phyloP scores from a whole-genome alignment of 345 rosid species.

The Pseudoturritis turrita region DNA sequence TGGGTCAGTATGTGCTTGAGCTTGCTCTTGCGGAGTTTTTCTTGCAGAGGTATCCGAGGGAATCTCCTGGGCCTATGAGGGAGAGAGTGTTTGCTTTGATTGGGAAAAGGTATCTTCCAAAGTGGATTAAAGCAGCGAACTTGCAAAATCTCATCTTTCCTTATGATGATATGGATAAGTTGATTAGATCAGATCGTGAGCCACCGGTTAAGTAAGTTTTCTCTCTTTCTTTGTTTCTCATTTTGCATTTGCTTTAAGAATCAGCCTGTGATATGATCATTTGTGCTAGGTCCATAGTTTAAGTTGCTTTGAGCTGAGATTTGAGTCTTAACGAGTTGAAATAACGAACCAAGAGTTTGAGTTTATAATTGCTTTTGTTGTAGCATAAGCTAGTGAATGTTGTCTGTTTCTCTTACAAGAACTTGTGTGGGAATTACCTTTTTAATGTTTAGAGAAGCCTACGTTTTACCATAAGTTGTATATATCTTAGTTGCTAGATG shows the following conservation, averaged over 20 bases:
- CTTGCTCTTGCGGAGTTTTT: conserved; percentile 72
- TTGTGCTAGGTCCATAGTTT: background rate
- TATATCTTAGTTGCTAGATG: background rate
- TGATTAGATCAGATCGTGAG: conserved; percentile 70
- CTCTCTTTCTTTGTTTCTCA: background rate
- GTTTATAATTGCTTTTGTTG: background rate
- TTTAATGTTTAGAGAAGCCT: background rate
- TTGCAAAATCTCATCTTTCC: conserved; percentile 91
- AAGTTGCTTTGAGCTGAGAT: background rate
- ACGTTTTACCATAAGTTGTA: background rate
- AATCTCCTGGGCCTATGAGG: conserved; percentile 84
- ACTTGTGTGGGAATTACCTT: background rate
- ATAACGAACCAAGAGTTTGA: background rate
- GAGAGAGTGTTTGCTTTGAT: conserved; percentile 89
- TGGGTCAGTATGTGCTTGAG: conserved; percentile 95
- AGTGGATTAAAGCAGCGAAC: conserved; percentile 84
- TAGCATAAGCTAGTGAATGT: background rate
- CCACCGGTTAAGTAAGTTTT: conserved; percentile 82
- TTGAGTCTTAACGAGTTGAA: background rate
- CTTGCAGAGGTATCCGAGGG: conserved; percentile 92
- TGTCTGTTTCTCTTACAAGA: background rate
- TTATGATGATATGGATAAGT: conserved; percentile 79
- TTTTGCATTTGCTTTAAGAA: background rate
- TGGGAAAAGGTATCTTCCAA: conserved; percentile 83
- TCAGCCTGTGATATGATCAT: too few species aligned